Base-by-base conservation (phyloP, 768 basidiomycete species). In the Mycena rosella region DNA sequence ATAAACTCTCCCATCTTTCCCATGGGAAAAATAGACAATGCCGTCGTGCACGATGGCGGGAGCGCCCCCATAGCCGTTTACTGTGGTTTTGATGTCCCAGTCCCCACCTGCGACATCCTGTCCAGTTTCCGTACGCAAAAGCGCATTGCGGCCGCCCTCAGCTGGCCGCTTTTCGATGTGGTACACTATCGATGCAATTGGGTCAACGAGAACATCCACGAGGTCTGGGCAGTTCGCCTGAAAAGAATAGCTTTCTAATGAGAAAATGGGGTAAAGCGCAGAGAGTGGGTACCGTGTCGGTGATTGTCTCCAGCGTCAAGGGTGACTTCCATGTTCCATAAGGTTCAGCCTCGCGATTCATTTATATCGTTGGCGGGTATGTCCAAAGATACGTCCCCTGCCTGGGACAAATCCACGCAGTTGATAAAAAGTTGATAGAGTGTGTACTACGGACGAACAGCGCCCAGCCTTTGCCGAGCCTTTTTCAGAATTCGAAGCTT, bases 31-130 rank as follows among this genome's bases (percentile, higher is more conserved):
- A 77, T 87, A 87, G 18, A 86, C 72, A 10, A 77, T 76, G 5
- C 80, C 83, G 40, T 78, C 81, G 55, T 85, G 74, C 0, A 84
- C 86, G 32, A 84, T 80, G 0, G 87, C 86, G 2, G 87, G 79
- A 8, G 82, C 88, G 17, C 91, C 90, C 2, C 91, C 91, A 61
- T 91, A 91, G 73, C 90, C 90, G 36, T 91, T 86, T 2, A 91
- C 89, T n/a, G 82, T 74, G 0, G 83, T 83, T 34, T 86, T 82
- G 5, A 87, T 87, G 74, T 91, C 90, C 83, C 86, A 92, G 0
- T 81, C 83, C 34, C 78, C 73, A 2, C 84, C 84, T 15, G 89
- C 82, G 26, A 91, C 73, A 52, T 94, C 93, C 45, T 77, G 75
- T 24, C 81, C 79, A 6, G 78, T 77, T 27, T 77, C 59, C 0